A percentile compares a stretch with the other conserved stretches of the same genome.
Evolutionary conservation across 73 alveolate species (phyloP).

Genomic region (Stentor roeselii): DNA sequence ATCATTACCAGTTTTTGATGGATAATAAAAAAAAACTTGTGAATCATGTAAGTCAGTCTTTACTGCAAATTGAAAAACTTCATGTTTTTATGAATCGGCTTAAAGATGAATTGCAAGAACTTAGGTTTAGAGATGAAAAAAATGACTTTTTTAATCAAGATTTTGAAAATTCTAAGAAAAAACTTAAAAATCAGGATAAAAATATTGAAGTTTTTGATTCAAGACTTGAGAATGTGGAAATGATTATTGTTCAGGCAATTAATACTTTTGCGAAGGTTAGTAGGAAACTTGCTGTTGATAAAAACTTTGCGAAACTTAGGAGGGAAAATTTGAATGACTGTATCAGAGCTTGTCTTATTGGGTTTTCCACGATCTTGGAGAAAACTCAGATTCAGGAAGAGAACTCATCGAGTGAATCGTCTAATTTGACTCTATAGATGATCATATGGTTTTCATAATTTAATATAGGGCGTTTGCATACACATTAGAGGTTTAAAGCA

Average conservation of each 20-base stretch:
- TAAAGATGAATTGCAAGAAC: not conserved
- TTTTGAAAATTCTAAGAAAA: not conserved
- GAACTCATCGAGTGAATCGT: too few relatives aligned
- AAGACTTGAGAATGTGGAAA: not conserved
- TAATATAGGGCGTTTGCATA: too few relatives aligned
- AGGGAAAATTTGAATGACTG: not conserved
- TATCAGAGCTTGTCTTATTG: too few relatives aligned
- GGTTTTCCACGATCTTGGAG: too few relatives aligned
- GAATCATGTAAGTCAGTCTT: not conserved
- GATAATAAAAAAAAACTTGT: not conserved
- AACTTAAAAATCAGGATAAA: too few relatives aligned
- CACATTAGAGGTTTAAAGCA: too few relatives aligned
- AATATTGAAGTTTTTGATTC: not conserved
- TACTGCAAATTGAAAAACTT: not conserved
- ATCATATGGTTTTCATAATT: too few relatives aligned
- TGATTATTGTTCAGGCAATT: not conserved
- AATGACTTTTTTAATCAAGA: not conserved
- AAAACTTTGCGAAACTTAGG: not conserved
- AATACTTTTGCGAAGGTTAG: not conserved
- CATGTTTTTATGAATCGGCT: not conserved
- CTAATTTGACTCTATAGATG: too few relatives aligned
- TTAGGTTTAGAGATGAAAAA: not conserved
- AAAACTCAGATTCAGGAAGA: too few relatives aligned
- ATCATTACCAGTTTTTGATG: not conserved
- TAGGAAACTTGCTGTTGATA: too few relatives aligned